Evolutionary conservation across 305 asterid genomes (phyloP).

Genomic region (Fraxinus baroniana): DNA sequence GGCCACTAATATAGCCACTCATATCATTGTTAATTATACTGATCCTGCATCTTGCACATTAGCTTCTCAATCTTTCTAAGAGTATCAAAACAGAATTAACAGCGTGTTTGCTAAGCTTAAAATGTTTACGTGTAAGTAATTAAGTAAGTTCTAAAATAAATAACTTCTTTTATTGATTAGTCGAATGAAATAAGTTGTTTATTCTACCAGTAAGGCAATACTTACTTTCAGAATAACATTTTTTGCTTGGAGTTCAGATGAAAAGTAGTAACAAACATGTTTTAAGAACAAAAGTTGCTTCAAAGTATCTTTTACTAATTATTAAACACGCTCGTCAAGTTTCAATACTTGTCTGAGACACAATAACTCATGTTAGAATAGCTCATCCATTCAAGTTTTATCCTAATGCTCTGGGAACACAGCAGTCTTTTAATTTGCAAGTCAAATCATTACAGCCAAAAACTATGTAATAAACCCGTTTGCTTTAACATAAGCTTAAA

Average conservation of each 20-base stretch:
- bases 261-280: background rate
- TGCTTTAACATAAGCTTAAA: background rate
- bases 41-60: conserved; percentile 13
- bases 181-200: background rate
- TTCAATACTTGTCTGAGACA: background rate
- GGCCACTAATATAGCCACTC: conserved; percentile 33
- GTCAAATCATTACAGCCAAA: conserved; percentile 10
- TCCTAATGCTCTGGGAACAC: background rate
- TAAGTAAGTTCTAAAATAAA: background rate
- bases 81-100: background rate
- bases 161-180: background rate
- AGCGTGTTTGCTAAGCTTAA: background rate
- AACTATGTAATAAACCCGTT: background rate
- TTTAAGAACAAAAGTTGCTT: background rate
- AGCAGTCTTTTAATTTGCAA: background rate
- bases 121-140: background rate
- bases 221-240: background rate
- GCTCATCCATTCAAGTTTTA: background rate
- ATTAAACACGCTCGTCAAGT: background rate
- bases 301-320: background rate
- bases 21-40: conserved; percentile 18
- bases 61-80: conserved; percentile 11
- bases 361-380: background rate
- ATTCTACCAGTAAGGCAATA: background rate
- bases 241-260: background rate